phyloP scores from a whole-genome alignment of 768 basidiomycete genomes.

The Podaxis sp. region DNA sequence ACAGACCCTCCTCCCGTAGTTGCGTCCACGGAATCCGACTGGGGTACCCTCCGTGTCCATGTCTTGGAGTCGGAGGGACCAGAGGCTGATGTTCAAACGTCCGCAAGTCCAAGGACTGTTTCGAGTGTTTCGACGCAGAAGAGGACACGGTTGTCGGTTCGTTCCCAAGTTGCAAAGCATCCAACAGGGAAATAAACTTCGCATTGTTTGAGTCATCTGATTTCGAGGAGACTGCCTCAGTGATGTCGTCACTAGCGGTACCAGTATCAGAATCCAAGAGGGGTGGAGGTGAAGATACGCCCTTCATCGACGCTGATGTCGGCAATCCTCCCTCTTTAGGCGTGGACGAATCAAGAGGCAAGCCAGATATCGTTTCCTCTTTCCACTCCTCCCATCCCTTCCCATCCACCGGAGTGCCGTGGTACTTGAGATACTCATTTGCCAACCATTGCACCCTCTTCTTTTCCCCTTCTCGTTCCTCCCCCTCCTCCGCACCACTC shows the following conservation, averaged over 20 bases:
- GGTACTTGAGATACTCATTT: conserved; percentile 59
- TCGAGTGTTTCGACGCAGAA: conserved; percentile 3
- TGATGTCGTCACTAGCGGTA: neutral
- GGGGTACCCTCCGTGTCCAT: neutral
- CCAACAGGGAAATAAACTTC: conserved; percentile 42
- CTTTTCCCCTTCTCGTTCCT: conserved; percentile 34
- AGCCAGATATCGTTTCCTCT: conserved; percentile 46
- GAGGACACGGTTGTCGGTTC: conserved; percentile 14
- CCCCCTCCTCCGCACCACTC: conserved; percentile 46
- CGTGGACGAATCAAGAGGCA: conserved; percentile 26
- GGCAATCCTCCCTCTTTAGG: conserved; percentile 29
- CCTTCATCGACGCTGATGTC: conserved; percentile 50
- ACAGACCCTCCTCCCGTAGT: conserved; percentile 65
- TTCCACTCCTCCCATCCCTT: conserved; percentile 59
- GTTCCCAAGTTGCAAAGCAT: conserved; percentile 30
- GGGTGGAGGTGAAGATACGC: conserved; percentile 50
- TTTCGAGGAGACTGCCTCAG: conserved; percentile 38
- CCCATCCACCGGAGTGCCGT: conserved; percentile 50
- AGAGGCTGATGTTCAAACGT: conserved; percentile 23
- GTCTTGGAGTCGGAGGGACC: conserved; percentile 15
- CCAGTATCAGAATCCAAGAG: conserved; percentile 23
- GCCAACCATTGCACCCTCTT: conserved; percentile 63
- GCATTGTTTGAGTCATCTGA: conserved; percentile 34
- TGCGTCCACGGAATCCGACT: conserved; percentile 44
- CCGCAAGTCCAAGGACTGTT: conserved; percentile 25